Conservation (phyloP, 257 asterid genomes). For the Phtheirospermum japonicum region DNA sequence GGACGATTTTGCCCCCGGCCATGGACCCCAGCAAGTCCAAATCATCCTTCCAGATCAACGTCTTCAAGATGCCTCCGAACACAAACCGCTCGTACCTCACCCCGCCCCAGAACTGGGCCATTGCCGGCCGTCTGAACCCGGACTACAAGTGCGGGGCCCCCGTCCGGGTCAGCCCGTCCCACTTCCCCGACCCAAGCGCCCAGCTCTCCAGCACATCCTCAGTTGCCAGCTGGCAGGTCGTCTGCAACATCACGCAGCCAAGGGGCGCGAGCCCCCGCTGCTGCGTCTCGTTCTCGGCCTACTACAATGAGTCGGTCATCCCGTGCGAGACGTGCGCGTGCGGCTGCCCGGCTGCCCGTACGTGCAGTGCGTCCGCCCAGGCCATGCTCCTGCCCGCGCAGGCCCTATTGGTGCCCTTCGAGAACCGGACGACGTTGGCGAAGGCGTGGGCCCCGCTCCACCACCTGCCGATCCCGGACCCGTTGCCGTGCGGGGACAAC, state of each 20-base stretch:
- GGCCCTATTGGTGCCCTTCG: conserved; percentile 75
- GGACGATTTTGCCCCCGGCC: conserved; percentile 82
- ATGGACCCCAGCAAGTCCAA: conserved; percentile 87
- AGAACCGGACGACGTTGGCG: conserved; percentile 53
- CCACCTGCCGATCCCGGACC: conserved; percentile 60
- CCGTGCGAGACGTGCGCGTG: conserved; percentile 93
- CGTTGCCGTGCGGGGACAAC: conserved; percentile 75
- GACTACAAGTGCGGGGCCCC: conserved; percentile 87
- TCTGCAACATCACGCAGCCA: conserved; percentile 77
- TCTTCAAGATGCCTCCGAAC: conserved; percentile 88
- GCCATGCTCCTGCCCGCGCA: conserved; percentile 86
- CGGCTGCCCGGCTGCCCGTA: conserved; percentile 50
- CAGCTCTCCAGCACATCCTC: conserved; percentile 47
- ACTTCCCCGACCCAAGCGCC: conserved; percentile 67
- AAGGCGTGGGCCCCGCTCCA: conserved; percentile 79
- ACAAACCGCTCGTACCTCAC: conserved; percentile 68
- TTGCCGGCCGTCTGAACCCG: conserved; percentile 70
- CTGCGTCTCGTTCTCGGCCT: conserved; percentile 92
- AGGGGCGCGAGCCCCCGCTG: conserved; percentile 68
- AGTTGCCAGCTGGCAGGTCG: conserved; percentile 90
- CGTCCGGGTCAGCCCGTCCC: conserved; percentile 67
- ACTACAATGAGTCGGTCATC: conserved; percentile 78
- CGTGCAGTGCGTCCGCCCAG: conserved; percentile 56
- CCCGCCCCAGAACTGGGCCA: conserved; percentile 84
- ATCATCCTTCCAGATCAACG: conserved; percentile 80